Percentiles rank a stretch among this genome's conserved stretches.
Conservation (phyloP, 306 rosid species). For the Herpetospermum pedunculosum region DNA sequence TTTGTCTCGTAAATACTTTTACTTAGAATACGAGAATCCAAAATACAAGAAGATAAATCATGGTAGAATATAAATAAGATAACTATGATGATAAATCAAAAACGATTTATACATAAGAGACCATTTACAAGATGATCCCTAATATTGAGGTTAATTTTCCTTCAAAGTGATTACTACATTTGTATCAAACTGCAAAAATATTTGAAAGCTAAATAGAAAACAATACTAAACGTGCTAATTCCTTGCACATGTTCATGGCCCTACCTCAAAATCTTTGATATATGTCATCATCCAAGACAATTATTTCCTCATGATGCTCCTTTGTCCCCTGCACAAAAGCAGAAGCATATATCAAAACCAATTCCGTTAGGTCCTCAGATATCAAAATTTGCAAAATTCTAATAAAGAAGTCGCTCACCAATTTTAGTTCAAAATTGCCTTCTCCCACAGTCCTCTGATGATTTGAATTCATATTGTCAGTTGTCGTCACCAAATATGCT, state of each 20-base stretch:
- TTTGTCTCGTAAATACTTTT: background rate
- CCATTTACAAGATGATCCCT: background rate
- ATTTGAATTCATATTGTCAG: constrained; percentile 11
- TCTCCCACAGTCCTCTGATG: background rate
- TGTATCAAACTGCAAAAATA: background rate
- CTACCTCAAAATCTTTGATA: background rate
- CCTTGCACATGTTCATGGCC: background rate
- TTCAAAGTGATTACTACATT: background rate
- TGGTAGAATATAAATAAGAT: too few species aligned
- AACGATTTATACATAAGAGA: background rate
- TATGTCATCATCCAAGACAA: background rate
- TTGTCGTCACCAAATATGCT: constrained; percentile 14
- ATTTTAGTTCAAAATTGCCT: constrained; percentile 16
- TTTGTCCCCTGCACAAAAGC: background rate
- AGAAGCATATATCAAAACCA: background rate
- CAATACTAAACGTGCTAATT: background rate
- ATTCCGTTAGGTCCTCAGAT: background rate
- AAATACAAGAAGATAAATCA: too few species aligned
- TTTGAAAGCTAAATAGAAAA: background rate
- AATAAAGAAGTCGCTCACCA: constrained; percentile 6
- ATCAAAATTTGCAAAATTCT: too few species aligned
- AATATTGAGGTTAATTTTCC: background rate
- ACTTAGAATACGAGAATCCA: too few species aligned
- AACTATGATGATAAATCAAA: background rate
- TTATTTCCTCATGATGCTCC: background rate